phyloP scores from a whole-genome alignment of 2,329 filamentous ascomycete genomes.

The Coniochaeta sp. region DNA sequence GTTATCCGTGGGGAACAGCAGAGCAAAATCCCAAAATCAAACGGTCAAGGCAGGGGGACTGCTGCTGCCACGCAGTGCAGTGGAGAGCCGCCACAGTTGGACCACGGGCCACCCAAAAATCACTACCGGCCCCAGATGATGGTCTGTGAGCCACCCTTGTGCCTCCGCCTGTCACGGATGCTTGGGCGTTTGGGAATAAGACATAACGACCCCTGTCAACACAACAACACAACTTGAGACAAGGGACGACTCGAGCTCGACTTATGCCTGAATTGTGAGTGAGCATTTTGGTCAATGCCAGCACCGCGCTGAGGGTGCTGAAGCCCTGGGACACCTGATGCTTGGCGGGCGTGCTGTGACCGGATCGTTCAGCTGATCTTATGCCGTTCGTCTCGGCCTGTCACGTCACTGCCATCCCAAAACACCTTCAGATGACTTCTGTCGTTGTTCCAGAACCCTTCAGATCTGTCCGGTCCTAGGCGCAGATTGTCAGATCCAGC shows the following conservation, averaged over 20 bases:
- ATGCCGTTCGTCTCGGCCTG: conserved; percentile 30
- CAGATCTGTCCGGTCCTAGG: conserved; percentile 12
- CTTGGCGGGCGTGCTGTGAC: conserved; percentile 30
- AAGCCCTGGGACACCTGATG: not conserved
- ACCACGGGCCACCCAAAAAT: conserved; percentile 5
- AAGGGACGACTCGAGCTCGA: conserved; percentile 28
- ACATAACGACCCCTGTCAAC: conserved; percentile 22
- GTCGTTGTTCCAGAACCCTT: conserved; percentile 17
- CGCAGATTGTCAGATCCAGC: conserved; percentile 15
- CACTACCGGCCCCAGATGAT: conserved; percentile 14
- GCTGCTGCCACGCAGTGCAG: too few relatives aligned
- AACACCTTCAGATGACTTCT: conserved; percentile 16
- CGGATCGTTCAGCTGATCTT: conserved; percentile 39
- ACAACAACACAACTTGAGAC: conserved; percentile 33
- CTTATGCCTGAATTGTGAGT: conserved; percentile 23
- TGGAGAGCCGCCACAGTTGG: not conserved
- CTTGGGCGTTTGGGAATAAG: conserved; percentile 24
- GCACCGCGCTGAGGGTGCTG: not conserved
- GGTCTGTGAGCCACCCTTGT: conserved; percentile 13
- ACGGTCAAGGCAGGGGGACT: too few relatives aligned
- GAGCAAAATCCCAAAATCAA: not conserved
- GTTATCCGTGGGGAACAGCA: too few relatives aligned
- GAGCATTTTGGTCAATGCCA: conserved; percentile 9
- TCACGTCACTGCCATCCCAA: conserved; percentile 18
- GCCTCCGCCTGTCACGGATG: conserved; percentile 20